Evolutionary conservation across 2,329 filamentous ascomycete species (phyloP).

Genomic region (Trichoderma atroviride): DNA sequence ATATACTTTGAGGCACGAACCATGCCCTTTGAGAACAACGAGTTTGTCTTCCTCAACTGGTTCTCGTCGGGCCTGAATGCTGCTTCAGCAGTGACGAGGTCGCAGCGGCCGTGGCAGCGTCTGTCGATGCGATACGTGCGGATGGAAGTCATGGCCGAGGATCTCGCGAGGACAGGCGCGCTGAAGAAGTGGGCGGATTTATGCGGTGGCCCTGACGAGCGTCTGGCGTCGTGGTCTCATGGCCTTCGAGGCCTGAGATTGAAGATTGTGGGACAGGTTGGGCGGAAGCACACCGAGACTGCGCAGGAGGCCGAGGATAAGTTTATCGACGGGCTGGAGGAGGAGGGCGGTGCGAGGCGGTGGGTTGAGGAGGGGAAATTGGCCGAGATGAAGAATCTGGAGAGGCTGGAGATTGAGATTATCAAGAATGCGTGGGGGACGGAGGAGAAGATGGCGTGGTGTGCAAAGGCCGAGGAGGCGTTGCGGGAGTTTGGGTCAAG

Average conservation of each 20-base stretch:
- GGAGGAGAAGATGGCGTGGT: constrained; percentile 43
- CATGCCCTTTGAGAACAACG: constrained; percentile 47
- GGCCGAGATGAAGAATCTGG: constrained; percentile 36
- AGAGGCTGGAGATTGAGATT: constrained; percentile 48
- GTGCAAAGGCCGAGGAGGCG: constrained; percentile 36
- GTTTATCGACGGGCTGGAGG: constrained; percentile 26
- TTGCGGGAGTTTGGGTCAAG: constrained; percentile 31
- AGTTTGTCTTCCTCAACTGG: constrained; percentile 52
- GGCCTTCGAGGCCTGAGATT: constrained; percentile 46
- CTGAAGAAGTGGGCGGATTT: constrained; percentile 42
- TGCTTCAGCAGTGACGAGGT: constrained; percentile 42
- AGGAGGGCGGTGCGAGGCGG: constrained; percentile 26
- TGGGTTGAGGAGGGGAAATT: constrained; percentile 39
- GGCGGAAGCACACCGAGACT: constrained; percentile 27
- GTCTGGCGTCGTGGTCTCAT: constrained; percentile 34
- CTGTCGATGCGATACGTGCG: constrained; percentile 44
- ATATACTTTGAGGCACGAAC: constrained; percentile 47
- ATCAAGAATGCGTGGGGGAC: constrained; percentile 38
- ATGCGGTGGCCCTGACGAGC: constrained; percentile 36
- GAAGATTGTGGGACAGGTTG: constrained; percentile 40
- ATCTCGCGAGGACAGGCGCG: constrained; percentile 38
- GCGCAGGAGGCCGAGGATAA: constrained; percentile 21
- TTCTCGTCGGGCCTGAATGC: constrained; percentile 50
- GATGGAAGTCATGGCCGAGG: constrained; percentile 45
- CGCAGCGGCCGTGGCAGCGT: constrained; percentile 47